Evolutionary conservation across 1,139 yeast species (phyloP).

Genomic region (Candida sanyaensis): DNA sequence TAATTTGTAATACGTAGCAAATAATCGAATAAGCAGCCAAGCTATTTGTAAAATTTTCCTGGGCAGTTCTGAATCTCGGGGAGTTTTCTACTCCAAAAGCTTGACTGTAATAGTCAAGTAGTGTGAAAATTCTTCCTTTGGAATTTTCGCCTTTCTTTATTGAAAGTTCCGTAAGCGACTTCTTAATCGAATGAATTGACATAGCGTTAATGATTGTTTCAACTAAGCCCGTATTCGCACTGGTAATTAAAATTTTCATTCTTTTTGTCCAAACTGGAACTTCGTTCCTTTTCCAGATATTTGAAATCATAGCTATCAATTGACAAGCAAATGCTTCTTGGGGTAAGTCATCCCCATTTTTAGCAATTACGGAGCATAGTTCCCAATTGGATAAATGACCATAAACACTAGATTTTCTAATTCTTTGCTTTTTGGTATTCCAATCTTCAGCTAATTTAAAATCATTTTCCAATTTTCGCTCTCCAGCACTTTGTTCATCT

Average conservation of each 20-base stretch:
- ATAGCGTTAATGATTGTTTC: slow-evolving; percentile 95
- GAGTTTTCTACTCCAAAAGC: slow-evolving; percentile 67
- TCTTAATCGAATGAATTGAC: slow-evolving; percentile 90
- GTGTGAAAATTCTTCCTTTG: slow-evolving; percentile 67
- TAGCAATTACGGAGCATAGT: slow-evolving; percentile 88
- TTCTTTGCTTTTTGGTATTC: slow-evolving; percentile 77
- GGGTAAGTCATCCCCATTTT: slow-evolving; percentile 92
- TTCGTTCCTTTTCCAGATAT: slow-evolving; percentile 70
- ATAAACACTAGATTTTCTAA: slow-evolving; percentile 70
- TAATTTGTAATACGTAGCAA: slow-evolving; percentile 85
- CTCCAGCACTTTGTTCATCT: slow-evolving; percentile 64
- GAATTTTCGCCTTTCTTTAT: slow-evolving; percentile 64
- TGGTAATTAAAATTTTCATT: slow-evolving; percentile 89
- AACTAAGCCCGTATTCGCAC: slow-evolving; percentile 87
- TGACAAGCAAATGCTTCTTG: slow-evolving; percentile 99
- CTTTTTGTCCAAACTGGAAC: slow-evolving; percentile 86
- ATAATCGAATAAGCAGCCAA: slow-evolving; percentile 90
- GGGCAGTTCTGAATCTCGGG: slow-evolving; percentile 64
- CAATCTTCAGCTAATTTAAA: slow-evolving; percentile 93
- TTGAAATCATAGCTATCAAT: slow-evolving; percentile 79
- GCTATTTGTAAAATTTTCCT: slow-evolving; percentile 78
- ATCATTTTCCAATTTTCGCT: slow-evolving; percentile 87
- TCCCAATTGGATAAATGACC: slow-evolving; percentile 96
- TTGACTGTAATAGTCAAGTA: slow-evolving; percentile 73
- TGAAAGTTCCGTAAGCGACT: slow-evolving; percentile 79